These are phyloP conservation scores for Bisporella sp. DNA, from an alignment of 2,329 filamentous ascomycete genomes.

Conservation along the genomic window DNA sequence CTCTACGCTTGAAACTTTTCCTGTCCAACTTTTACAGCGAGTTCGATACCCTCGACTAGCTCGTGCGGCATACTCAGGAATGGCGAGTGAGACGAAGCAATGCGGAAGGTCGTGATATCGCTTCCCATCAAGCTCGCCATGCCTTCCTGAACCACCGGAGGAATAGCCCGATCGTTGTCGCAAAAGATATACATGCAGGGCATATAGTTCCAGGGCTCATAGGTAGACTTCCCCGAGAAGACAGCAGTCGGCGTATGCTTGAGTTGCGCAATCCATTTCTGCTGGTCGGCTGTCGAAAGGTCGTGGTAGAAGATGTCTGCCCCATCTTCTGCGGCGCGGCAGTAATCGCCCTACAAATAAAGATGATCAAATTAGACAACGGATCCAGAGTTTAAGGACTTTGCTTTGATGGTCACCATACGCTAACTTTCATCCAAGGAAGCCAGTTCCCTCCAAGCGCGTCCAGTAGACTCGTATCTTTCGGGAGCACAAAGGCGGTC, in stretches of 20 bases:
- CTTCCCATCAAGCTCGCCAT: slow-evolving; percentile 12
- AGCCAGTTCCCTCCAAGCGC: slow-evolving; percentile 8
- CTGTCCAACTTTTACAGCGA: slow-evolving; percentile 3
- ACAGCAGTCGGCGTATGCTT: slow-evolving; percentile 7
- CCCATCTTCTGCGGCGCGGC: background rate
- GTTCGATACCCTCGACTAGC: slow-evolving; percentile 7
- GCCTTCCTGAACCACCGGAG: slow-evolving; percentile 6
- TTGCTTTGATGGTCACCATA: background rate
- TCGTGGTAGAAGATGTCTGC: background rate
- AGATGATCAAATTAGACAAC: background rate
- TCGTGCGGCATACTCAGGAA: slow-evolving; percentile 14
- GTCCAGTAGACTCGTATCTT: slow-evolving; percentile 10
- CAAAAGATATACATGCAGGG: slow-evolving; percentile 16
- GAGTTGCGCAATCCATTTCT: slow-evolving; percentile 1
- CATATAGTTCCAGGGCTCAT: slow-evolving; percentile 15
- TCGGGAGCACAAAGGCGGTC: slow-evolving; percentile 11
- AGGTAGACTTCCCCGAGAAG: slow-evolving; percentile 12
- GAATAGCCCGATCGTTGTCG: slow-evolving; percentile 12
- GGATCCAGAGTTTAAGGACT: background rate
- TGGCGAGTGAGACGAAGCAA: slow-evolving; percentile 14
- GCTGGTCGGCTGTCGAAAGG: slow-evolving; percentile 7
- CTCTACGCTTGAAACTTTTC: background rate
- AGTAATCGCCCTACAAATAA: slow-evolving; percentile 9
- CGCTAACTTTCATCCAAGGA: slow-evolving; percentile 14
- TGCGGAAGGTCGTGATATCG: slow-evolving; percentile 5